phyloP scores from a whole-genome alignment of 305 asterid genomes.

The Plantago coronopus region DNA sequence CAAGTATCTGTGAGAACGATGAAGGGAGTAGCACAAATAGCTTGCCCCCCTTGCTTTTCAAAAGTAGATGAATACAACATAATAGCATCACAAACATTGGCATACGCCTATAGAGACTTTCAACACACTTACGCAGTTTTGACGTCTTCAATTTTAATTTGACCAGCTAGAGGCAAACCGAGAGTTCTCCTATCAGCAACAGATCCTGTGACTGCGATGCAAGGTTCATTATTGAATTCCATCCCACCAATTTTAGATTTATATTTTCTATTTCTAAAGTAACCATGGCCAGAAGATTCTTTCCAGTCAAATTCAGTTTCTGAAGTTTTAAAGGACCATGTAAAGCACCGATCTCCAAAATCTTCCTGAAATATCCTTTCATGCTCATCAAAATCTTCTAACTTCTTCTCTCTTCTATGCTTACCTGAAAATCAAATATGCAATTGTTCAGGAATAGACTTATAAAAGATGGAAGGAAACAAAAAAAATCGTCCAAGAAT shows the following conservation, averaged over 20 bases:
- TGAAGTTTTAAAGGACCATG: constrained; percentile 45
- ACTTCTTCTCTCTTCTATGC: constrained; percentile 30
- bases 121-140: constrained; percentile 77
- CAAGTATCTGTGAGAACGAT: no score
- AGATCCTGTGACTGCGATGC: constrained; percentile 26
- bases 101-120: neutral
- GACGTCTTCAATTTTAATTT: constrained; percentile 69
- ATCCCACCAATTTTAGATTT: constrained; percentile 30
- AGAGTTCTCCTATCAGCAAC: constrained; percentile 61
- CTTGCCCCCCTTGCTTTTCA: no score
- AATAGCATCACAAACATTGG: no score
- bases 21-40: no score
- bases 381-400: constrained; percentile 42
- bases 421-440: constrained; percentile 37
- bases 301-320: constrained; percentile 45
- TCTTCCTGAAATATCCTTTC: constrained; percentile 49
- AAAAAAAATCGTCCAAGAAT: constrained; percentile 6
- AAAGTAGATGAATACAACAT: no score
- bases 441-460: neutral
- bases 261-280: constrained; percentile 32
- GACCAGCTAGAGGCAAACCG: constrained; percentile 69
- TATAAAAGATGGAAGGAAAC: neutral
- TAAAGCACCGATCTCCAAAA: constrained; percentile 47
- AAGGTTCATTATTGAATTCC: constrained; percentile 31
- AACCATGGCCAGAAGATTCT: constrained; percentile 36